Conservation (phyloP, 179 eudicot species). For the Beta macrorhiza region DNA sequence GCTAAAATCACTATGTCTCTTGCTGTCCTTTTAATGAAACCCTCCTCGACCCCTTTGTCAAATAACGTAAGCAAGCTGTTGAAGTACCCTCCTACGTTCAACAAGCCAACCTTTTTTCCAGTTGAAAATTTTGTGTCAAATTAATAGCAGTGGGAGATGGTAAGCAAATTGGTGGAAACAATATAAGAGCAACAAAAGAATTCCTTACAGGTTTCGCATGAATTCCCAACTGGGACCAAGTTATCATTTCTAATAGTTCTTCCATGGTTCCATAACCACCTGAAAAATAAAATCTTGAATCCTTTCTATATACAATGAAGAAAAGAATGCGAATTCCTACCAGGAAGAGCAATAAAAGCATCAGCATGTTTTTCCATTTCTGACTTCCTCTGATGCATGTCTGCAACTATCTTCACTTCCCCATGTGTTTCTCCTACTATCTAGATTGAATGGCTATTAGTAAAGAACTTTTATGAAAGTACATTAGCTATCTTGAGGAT, state of each 20-base stretch:
- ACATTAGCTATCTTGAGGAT: background rate
- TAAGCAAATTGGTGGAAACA: background rate
- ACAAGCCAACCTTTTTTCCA: conserved; percentile 31
- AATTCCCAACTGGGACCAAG: conserved; percentile 80
- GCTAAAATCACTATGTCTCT: conserved; percentile 34
- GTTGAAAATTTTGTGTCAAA: background rate
- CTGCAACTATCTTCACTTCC: conserved; percentile 59
- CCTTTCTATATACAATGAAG: background rate
- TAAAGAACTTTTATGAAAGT: conserved; percentile 1
- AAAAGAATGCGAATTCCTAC: conserved; percentile 26
- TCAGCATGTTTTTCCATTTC: conserved; percentile 81
- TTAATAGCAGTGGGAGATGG: background rate
- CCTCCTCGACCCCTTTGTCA: conserved; percentile 39
- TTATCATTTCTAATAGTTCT: conserved; percentile 58
- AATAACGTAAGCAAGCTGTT: conserved; percentile 34
- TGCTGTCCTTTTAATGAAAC: conserved; percentile 28
- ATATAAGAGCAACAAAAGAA: background rate
- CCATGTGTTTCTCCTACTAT: conserved; percentile 63
- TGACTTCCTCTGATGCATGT: conserved; percentile 81
- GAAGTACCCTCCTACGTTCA: conserved; percentile 38
- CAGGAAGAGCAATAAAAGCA: conserved; percentile 84
- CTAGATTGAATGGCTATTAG: conserved; percentile 34
- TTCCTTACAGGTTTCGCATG: conserved; percentile 64
- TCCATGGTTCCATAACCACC: conserved; percentile 93
- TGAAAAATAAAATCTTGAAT: conserved; percentile 11